phyloP scores from a whole-genome alignment of 2,329 filamentous ascomycete genomes.

The Microcyclosporella mali region DNA sequence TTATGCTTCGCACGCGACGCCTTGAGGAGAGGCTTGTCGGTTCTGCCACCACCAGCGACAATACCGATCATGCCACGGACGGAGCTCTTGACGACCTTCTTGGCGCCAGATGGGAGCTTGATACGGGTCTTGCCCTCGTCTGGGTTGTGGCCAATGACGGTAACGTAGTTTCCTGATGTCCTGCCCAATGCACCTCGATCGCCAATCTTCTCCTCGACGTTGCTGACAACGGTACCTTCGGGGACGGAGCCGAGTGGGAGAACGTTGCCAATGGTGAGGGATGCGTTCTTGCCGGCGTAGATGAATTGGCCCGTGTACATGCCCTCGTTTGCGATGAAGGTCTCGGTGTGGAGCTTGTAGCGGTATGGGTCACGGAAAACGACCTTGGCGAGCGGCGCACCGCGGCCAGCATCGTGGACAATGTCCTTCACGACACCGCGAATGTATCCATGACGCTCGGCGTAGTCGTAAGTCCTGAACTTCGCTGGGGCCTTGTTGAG shows the following conservation, averaged over 20 bases:
- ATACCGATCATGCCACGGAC: constrained; percentile 99
- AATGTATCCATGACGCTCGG: constrained; percentile 75
- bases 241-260: constrained; percentile 90
- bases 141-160: constrained; percentile 93
- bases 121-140: constrained; percentile 99
- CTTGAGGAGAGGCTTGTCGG: constrained; percentile 99
- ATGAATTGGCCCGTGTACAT: constrained; percentile 99
- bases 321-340: constrained; percentile 99
- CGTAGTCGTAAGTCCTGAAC: constrained; percentile 94
- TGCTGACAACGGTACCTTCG: constrained; percentile 98
- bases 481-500: constrained; percentile 92
- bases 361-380: constrained; percentile 96
- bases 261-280: constrained; percentile 94
- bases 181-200: constrained; percentile 94
- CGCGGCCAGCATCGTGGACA: constrained; percentile 97
- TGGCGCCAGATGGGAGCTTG: constrained; percentile 98
- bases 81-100: constrained; percentile 94
- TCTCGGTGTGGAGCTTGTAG: constrained; percentile 97
- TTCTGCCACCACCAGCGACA: constrained; percentile 97
- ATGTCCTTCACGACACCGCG: constrained; percentile 98
- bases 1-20: constrained; percentile 99
- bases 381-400: constrained; percentile 94
- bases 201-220: constrained; percentile 98
- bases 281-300: constrained; percentile 99
- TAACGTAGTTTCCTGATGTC: constrained; percentile 99